These are phyloP conservation scores for Solanum bukasovii DNA, from an alignment of 257 asterid genomes.

Conservation along the genomic window DNA sequence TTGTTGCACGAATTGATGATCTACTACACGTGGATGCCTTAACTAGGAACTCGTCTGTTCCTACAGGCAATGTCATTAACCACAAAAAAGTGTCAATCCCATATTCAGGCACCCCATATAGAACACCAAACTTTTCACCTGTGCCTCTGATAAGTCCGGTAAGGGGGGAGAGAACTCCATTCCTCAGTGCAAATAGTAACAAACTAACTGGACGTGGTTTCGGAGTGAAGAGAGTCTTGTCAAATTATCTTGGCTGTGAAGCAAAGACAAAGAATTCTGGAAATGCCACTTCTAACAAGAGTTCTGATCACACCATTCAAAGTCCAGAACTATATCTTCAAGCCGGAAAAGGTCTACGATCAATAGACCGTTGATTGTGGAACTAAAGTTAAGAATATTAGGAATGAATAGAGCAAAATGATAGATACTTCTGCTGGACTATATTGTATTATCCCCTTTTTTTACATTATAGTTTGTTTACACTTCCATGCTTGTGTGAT, in stretches of 20 bases:
- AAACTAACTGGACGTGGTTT: slow-evolving; percentile 58
- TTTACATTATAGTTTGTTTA: neutral
- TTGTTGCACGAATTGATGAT: slow-evolving; percentile 75
- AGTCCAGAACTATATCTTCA: slow-evolving; percentile 7
- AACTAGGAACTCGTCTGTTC: slow-evolving; percentile 36
- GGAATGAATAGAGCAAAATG: neutral
- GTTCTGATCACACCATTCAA: neutral
- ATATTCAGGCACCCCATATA: slow-evolving; percentile 51
- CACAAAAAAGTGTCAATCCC: slow-evolving; percentile 45
- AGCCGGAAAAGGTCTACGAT: slow-evolving; percentile 6
- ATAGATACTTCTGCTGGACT: neutral
- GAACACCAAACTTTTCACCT: slow-evolving; percentile 61
- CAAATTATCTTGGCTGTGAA: slow-evolving; percentile 61
- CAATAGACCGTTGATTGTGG: slow-evolving; percentile 1
- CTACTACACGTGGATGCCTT: slow-evolving; percentile 73
- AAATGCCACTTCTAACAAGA: slow-evolving; percentile 27
- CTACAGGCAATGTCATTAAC: slow-evolving; percentile 20
- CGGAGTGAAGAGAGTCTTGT: slow-evolving; percentile 65
- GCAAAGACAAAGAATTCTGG: slow-evolving; percentile 33
- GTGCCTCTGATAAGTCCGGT: slow-evolving; percentile 40
- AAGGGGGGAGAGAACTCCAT: slow-evolving; percentile 56
- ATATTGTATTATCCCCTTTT: neutral
- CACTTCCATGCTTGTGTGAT: neutral
- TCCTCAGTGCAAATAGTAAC: slow-evolving; percentile 17
- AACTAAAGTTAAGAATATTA: neutral